Conservation (phyloP, 2,329 filamentous ascomycete genomes). For the Zelopaecilomyces penicillatus region DNA sequence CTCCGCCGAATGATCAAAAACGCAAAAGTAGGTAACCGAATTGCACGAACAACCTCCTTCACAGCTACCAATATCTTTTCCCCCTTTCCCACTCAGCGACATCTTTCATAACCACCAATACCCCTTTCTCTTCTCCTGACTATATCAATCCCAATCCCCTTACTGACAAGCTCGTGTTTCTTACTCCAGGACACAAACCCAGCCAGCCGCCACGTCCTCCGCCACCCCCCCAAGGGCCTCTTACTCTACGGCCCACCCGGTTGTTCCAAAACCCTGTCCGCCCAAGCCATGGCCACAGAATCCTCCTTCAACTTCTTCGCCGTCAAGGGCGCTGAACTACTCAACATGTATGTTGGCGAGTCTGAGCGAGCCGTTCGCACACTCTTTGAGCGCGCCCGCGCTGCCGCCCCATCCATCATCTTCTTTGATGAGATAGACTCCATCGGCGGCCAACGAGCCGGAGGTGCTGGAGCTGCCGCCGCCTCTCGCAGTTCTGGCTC, state of each 20-base stretch:
- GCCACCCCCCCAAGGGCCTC: constrained; percentile 66
- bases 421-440: constrained; percentile 97
- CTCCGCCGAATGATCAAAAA: constrained; percentile 43
- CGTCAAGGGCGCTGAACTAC: constrained; percentile 85
- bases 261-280: constrained; percentile 88
- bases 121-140: neutral
- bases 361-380: constrained; percentile 79
- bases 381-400: constrained; percentile 75
- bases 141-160: neutral
- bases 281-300: constrained; percentile 85
- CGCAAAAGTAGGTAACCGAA: constrained; percentile 21
- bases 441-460: constrained; percentile 51
- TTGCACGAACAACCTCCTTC: neutral
- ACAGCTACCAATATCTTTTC: neutral
- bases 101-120: too few species aligned
- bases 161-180: constrained; percentile 6
- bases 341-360: constrained; percentile 96
- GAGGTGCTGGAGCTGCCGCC: constrained; percentile 37
- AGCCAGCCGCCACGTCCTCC: constrained; percentile 27
- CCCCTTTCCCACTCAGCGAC: neutral
- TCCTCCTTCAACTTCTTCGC: constrained; percentile 89
- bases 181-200: constrained; percentile 21
- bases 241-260: constrained; percentile 88
- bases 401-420: constrained; percentile 84
- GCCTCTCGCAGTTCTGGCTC: constrained; percentile 33